Conservation (phyloP, 2,329 filamentous ascomycete genomes). For the Colletotrichum gloeosporioides region DNA sequence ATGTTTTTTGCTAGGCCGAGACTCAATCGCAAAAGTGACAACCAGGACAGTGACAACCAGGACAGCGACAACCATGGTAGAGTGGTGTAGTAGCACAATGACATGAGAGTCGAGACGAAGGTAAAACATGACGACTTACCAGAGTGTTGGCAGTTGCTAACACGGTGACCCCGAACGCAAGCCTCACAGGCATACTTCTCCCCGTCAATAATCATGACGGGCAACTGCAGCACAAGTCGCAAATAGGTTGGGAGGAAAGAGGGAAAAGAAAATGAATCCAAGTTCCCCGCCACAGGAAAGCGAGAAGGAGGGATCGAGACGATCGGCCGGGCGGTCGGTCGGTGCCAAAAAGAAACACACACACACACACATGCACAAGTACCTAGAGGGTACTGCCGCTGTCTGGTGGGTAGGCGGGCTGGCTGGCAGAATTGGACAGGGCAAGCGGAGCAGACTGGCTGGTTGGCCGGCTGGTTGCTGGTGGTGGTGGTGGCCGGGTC, state of each 20-base stretch:
- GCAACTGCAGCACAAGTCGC: neutral
- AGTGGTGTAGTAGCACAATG: neutral
- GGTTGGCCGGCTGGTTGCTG: neutral
- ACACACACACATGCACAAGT: neutral
- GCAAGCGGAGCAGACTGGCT: neutral
- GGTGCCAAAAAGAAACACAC: conserved; percentile 6
- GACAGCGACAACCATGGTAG: conserved; percentile 15
- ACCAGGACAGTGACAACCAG: conserved; percentile 4
- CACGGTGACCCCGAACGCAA: conserved; percentile 96
- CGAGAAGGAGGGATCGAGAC: conserved; percentile 15
- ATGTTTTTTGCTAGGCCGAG: neutral
- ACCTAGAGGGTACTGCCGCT: neutral
- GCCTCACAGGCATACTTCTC: conserved; percentile 98
- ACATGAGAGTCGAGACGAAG: neutral
- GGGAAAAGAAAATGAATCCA: conserved; percentile 6
- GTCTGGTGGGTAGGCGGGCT: neutral
- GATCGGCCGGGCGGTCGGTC: conserved; percentile 14
- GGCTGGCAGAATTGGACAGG: neutral
- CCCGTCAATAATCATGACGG: conserved; percentile 83
- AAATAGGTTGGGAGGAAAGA: neutral
- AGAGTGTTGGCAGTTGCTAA: conserved; percentile 96
- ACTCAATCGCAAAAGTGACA: neutral
- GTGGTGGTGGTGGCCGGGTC: neutral
- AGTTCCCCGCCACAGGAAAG: conserved; percentile 19
- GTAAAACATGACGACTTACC: conserved; percentile 62